These are phyloP conservation scores for Paramecium tetraurelia DNA, from an alignment of 73 alveolate genomes.

Conservation along the genomic window DNA sequence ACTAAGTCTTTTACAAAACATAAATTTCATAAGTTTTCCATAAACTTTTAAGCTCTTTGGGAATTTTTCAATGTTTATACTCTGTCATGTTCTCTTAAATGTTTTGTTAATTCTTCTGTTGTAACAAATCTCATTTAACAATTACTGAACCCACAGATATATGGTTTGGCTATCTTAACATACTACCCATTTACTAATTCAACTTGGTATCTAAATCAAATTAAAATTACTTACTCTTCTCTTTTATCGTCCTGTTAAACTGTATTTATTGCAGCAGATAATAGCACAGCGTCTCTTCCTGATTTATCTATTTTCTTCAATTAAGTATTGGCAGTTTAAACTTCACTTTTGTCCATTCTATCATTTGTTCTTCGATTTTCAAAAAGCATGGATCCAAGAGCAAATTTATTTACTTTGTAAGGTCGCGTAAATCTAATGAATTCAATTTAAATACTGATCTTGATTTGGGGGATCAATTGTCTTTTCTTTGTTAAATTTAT, in stretches of 20 bases:
- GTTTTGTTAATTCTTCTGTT: not conserved
- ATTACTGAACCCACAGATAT: constrained; percentile 16
- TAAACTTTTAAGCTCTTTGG: constrained; percentile 28
- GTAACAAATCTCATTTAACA: not conserved
- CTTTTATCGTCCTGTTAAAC: not conserved
- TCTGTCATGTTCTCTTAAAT: constrained; percentile 12
- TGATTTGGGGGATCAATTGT: not conserved
- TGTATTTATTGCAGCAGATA: constrained; percentile 33
- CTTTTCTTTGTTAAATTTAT: not conserved
- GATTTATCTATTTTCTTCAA: not conserved
- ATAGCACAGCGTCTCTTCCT: not conserved
- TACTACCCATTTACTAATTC: constrained; percentile 39
- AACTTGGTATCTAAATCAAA: not conserved
- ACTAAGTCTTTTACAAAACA: not conserved
- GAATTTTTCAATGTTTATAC: not conserved
- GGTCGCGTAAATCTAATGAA: not conserved
- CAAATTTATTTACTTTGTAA: not conserved
- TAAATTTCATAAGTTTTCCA: not conserved
- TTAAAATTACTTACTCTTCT: not conserved
- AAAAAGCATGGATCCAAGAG: not conserved
- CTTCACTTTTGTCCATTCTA: constrained; percentile 11
- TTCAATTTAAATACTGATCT: not conserved
- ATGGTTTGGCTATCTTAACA: not conserved
- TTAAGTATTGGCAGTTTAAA: not conserved
- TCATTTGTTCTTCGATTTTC: constrained; percentile 37